Evolutionary conservation across 805 yeast genomes (phyloP).

Genomic region (Metschnikowia hibisci): DNA sequence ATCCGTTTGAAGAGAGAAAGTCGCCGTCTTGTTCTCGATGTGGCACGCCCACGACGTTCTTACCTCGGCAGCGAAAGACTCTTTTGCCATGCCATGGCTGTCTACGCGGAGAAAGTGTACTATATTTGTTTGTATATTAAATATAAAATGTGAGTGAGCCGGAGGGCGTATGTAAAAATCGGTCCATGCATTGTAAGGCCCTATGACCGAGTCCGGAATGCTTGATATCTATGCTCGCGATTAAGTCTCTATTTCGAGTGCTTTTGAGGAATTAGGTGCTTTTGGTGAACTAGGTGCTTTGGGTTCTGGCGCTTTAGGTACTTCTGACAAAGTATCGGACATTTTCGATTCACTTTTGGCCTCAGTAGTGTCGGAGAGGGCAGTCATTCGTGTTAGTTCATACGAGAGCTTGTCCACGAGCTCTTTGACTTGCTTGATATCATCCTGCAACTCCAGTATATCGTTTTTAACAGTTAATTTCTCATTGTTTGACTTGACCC

Average conservation of each 20-base stretch:
- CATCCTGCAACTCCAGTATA: slow-evolving; percentile 63
- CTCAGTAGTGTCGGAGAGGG: slow-evolving; percentile 1
- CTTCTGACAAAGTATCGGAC: not conserved
- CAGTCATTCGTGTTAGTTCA: slow-evolving; percentile 12
- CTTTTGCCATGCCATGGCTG: slow-evolving; percentile 1
- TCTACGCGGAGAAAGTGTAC: slow-evolving; percentile 11
- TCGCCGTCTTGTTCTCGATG: not conserved
- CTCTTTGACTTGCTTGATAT: slow-evolving; percentile 53
- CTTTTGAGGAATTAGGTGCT: not conserved
- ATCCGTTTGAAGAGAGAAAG: not conserved
- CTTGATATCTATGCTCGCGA: not conserved
- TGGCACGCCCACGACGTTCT: slow-evolving; percentile 2
- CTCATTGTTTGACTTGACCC: slow-evolving; percentile 58
- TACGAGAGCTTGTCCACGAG: slow-evolving; percentile 15
- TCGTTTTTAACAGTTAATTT: slow-evolving; percentile 71
- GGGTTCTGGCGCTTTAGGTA: not conserved
- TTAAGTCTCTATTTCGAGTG: not conserved
- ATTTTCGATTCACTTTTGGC: not conserved
- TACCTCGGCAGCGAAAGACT: slow-evolving; percentile 1
- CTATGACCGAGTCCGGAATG: not conserved
- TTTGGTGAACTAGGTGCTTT: not conserved
- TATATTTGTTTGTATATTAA: slow-evolving; percentile 18
- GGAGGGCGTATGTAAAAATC: not conserved
- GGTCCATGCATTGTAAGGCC: not conserved
- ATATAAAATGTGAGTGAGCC: slow-evolving; percentile 4